Evolutionary conservation across 2,329 filamentous ascomycete genomes (phyloP).

Genomic region (Berkeleyomyces rouxiae): DNA sequence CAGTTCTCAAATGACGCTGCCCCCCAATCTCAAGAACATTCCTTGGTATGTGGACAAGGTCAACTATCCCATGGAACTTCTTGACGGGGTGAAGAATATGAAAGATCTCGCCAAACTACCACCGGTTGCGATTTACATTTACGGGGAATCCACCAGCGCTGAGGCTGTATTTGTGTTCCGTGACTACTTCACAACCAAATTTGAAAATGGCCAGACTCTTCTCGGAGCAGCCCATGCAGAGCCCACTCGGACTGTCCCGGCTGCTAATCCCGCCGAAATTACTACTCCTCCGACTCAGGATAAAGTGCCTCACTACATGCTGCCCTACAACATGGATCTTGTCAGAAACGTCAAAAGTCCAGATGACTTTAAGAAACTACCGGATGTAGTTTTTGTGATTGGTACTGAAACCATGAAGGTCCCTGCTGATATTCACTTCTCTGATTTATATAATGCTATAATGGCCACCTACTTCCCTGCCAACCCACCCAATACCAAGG

Average conservation of each 20-base stretch:
- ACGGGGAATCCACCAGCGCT: rapidly evolving
- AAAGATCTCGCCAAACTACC: background rate
- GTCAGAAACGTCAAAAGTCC: background rate
- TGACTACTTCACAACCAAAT: background rate
- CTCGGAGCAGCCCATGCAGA: no score
- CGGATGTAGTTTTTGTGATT: background rate
- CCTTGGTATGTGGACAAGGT: no score
- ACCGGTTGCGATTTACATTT: background rate
- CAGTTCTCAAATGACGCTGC: no score
- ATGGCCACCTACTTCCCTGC: no score
- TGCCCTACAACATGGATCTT: background rate
- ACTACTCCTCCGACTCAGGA: background rate
- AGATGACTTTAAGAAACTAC: background rate
- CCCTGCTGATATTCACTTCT: background rate
- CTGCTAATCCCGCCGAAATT: no score
- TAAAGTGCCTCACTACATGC: no score
- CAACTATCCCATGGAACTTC: background rate
- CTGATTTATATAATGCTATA: no score
- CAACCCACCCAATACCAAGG: no score
- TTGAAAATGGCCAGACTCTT: no score
- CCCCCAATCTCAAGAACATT: no score
- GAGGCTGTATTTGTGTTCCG: background rate
- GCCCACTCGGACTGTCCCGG: no score
- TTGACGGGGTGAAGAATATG: background rate
- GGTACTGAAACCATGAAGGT: background rate